Conservation (phyloP, 345 rosid species). For the Rubroshorea leprosula region DNA sequence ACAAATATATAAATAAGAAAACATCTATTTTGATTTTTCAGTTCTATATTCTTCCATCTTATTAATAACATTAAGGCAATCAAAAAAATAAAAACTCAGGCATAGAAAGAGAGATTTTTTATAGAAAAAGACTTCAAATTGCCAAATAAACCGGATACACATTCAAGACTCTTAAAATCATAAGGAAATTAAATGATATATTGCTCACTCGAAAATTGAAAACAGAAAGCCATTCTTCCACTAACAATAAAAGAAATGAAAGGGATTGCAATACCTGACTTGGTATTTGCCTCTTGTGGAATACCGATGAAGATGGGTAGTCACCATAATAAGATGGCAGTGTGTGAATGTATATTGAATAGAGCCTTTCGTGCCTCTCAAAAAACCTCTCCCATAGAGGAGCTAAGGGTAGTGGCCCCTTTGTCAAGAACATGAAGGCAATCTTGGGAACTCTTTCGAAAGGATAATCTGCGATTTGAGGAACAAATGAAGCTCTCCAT, state of each 20-base stretch:
- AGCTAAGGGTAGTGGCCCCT: conserved; percentile 81
- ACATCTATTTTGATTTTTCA: no score
- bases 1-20: no score
- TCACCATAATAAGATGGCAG: conserved; percentile 51
- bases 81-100: no score
- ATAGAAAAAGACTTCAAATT: no score
- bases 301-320: conserved; percentile 52
- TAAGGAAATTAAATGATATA: no score
- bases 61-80: no score
- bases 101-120: no score
- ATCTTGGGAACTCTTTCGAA: conserved; percentile 68
- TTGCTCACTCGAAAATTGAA: no score
- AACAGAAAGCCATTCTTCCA: no score
- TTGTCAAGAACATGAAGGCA: conserved; percentile 92
- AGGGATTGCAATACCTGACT: conserved; percentile 64
- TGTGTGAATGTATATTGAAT: conserved; percentile 68
- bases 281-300: conserved; percentile 74
- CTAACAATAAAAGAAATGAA: background rate
- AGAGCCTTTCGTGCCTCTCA: conserved; percentile 55
- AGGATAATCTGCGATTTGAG: conserved; percentile 48
- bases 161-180: no score
- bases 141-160: no score
- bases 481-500: conserved; percentile 81
- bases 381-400: conserved; percentile 93
- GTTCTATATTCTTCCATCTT: no score